Percentiles rank a stretch among this genome's conserved stretches.
These are phyloP conservation scores for Sordaria brevicollis DNA, from an alignment of 495 filamentous ascomycete species.

Conservation along the genomic window DNA sequence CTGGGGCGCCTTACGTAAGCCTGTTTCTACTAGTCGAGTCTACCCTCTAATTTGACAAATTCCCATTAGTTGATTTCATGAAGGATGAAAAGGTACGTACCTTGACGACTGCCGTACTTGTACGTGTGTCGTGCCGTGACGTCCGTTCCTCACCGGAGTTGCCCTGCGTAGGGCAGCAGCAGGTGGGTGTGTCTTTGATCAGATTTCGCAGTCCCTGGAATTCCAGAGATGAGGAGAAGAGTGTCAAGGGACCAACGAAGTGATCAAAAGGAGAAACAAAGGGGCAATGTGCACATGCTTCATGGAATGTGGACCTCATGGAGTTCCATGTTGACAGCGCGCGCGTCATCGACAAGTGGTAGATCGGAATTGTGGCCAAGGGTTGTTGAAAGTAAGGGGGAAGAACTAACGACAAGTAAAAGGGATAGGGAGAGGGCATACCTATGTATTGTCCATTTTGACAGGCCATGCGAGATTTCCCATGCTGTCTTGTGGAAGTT, in stretches of 20 bases:
- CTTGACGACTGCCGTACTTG: background rate
- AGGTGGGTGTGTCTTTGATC: background rate
- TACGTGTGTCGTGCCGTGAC: no score
- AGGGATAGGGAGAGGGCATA: no score
- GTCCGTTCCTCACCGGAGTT: background rate
- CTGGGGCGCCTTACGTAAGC: no score
- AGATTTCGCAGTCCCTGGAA: background rate
- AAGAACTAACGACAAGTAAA: background rate
- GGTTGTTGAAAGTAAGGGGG: background rate
- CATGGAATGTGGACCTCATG: background rate
- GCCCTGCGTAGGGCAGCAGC: background rate
- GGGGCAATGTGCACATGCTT: background rate
- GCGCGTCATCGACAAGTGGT: background rate
- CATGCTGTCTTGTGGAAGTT: background rate
- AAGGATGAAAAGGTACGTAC: background rate
- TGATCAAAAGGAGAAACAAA: background rate
- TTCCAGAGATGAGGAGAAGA: background rate
- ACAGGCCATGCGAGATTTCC: background rate
- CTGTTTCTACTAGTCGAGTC: no score
- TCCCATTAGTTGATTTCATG: background rate
- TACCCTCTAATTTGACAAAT: no score
- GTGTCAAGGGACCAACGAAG: background rate
- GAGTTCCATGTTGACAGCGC: background rate
- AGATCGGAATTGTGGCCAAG: background rate
- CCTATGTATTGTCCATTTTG: no score